Evolutionary conservation across 495 filamentous ascomycete genomes (phyloP), one percentile per base, ranked within the genome.

Genomic region (Polyplosphaeria fusca): DNA sequence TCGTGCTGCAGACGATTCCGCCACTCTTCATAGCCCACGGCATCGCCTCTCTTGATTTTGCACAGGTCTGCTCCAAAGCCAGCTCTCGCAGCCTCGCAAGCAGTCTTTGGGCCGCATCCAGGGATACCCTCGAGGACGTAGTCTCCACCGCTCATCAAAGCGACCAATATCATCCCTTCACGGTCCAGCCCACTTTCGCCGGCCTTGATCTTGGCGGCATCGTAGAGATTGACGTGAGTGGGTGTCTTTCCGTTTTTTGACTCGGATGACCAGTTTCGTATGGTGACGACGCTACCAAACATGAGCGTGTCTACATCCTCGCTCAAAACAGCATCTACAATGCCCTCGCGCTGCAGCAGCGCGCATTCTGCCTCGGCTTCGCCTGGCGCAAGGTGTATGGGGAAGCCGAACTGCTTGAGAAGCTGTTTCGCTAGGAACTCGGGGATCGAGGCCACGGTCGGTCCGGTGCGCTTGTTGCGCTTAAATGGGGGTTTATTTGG

Each of bases 311-410:
- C 94, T 32, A 96, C 90, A 75, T 99, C 94, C 69, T 99, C 91
- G 67, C 89, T 96, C 64, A 99, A 79, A 12, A 97, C 94, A 0
- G 88, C 93, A 71, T 99, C 94, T 2, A 97, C 94, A 39, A 96
- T 76, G 0, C 91, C 90, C 25, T 83, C 79, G 52, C 79, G 78
- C 68, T 99, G 91, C 18, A 99, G 69, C 1, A 91, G 70, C 0
- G 94, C 93, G 56, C 94, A 97, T 73, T 99, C 94, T 0, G 94
- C 94, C 66, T 99, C 94, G 1, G 94, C 94, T 65, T 99, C 94
- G 13, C 93, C 94, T 0, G 93, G 94, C 0, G 94, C 94, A 62
- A 86, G 82, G 68, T 96, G 89, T 41, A 82, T 81, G 1, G 85
- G 82, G 63, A 95, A 92, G 9, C 86, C 89, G 70, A 97, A 96